Base-by-base conservation (phyloP, 2,329 filamentous ascomycete genomes). In the Colletotrichum sublineola region DNA sequence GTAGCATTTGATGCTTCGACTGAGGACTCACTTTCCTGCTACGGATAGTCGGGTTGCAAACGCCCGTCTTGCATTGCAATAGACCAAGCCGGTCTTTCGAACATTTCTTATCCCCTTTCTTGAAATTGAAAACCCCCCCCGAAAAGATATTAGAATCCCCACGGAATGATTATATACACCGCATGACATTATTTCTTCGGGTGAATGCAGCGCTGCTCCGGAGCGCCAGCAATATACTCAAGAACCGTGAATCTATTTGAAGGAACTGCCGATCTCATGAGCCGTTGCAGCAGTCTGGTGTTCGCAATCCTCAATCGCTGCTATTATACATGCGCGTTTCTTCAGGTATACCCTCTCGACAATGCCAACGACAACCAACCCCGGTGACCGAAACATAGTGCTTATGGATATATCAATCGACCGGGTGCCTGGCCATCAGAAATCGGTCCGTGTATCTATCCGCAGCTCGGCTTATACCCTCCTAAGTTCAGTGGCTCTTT, bases 401-500 rank as follows among this genome's bases (percentile, higher is more conserved):
- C 20, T 4, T 40, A 57, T 9, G 20, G 2, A 24, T 40, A 8
- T 20, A 57, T 36, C 20, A 24, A 20, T 38, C 20, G 18, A 18
- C 20, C 7, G 53, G 20, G 5, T 57, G 20, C 20, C 7, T 24
- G 33, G 33, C 33, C 53, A 15, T 57, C 53, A 57, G 29, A 12
- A 40, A 12, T 31, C 11, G 20, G 3, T 24, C 20, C 36, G 36
- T 57, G 3, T 15, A 12, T 57, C 20, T 40, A 40, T 8, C 11
- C 33, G 33, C n/a, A 31, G 44, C 61, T 58, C 3, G 20, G 48
- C 20, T 33, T 44, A 29, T 68, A 33, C 63, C 40, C 53, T 31
- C 48, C 38, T 20, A 18, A 57, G 63, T 63, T n/a, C 44, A 44
- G 55, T 36, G 36, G 42, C 48, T 46, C n/a, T 42, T 8, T 64